Base-by-base conservation (phyloP, 176 grass and related monocot species). In the Ensete glaucum region DNA sequence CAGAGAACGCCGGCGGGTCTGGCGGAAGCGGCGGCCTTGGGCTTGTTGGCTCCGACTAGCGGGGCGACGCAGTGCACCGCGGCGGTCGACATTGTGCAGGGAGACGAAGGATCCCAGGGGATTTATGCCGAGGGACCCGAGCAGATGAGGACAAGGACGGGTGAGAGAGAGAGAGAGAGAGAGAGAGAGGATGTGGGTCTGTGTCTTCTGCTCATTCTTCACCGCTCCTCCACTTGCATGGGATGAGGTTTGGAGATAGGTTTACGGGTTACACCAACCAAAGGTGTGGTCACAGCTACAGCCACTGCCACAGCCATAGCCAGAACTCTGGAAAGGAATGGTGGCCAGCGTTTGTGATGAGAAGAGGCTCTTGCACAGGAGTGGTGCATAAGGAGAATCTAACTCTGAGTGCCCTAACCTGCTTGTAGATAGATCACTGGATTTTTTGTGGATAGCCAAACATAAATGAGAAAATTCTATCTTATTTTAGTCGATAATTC, bases 71-170 rank as follows among this genome's bases (percentile, higher is more conserved):
- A 87, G 78, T 72, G 27, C 12, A 79, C 64, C 11, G 84, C 76
- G 78, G 86, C 90, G 76, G 84, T 87, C 69, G 76, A 86, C 93
- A 96, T 96, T 83, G 76, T 80, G 72, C n/a, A 48, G n/a, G 51
- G 54, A 59, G 48, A 4, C 52, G 11, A 72, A 76, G 16, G 55
- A 50, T 13, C 22, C 27, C 70, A 15, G 15, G 71, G 26, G 62
- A 68, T 54, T 73, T 69, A 84, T 72, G 57, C 34, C 71, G 75
- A 68, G 23, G 60, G 72, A 54, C 34, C 34, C 62, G 26, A 50
- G 34, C 65, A 52, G 12, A 52, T 3, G 23, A 52, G 48, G 17
- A 11, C 14, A 24, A 25, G 25, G 75, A 62, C 55, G 13, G 17
- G 52, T 65, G 49, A 24, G 71, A 75, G 8, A n/a, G 73, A 21